Evolutionary conservation across 2,329 filamentous ascomycete species (phyloP), one percentile per base, ranked within the genome.

Genomic region (Fusarium sp.): DNA sequence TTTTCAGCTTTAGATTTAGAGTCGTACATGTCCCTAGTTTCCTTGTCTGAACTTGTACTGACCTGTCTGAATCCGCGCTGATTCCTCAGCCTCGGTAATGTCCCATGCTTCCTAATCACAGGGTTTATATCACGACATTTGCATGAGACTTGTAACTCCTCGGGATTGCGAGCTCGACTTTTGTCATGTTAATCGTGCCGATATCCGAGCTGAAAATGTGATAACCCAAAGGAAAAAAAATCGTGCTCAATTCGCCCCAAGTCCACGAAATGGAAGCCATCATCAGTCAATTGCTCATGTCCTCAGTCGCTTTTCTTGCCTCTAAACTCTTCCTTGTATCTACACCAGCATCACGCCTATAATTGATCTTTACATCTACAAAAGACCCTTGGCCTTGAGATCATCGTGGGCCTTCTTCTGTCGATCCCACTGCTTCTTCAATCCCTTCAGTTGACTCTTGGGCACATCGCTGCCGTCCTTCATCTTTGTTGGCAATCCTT

Each of bases 381-480:
- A 66, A 61, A 80, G 55, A 57, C 80, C 80, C 73, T 82, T 83
- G 17, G 79, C 80, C 72, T 82, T 82, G 35, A 82, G 72, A 69
- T 92, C 90, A 72, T 95, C 92, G 81, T 95, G 92, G 67, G 89
- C 81, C 87, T 96, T 97, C 87, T 95, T 96, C 85, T 98, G 96
- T 80, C 88, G 91, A 77, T 97, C 93, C 94, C 94, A 97, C 64
- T 94, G 92, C 86, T 98, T 98, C 84, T 87, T 92, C 76, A 98
- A 82, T 85, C 94, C 95, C 88, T 98, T 98, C 59, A 84, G 79
- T 79, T 91, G 89, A 68, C 89, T 93, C 86, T 98, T 98, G 6
- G 93, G 89, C 40, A 98, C 87, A 75, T 97, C 94, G 69, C 90
- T 91, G 0, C 94, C 95, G 35, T 93, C 91, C 70, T 90, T 91